Conservation (phyloP, 2,329 filamentous ascomycete species). For the Seiridium unicorne region DNA sequence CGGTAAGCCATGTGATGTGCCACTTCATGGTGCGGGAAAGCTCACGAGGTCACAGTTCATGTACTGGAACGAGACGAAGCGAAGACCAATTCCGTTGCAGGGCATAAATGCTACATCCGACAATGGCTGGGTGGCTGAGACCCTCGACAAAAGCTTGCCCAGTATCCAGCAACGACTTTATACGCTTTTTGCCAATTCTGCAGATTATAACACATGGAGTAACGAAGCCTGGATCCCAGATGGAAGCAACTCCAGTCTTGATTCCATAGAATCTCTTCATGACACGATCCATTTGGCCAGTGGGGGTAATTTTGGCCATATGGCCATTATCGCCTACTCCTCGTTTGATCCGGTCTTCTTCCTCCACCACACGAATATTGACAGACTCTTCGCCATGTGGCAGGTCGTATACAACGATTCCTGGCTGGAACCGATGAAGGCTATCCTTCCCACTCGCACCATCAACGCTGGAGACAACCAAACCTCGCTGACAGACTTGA, state of each 20-base stretch:
- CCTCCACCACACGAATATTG: slow-evolving; percentile 74
- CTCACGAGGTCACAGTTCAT: slow-evolving; percentile 44
- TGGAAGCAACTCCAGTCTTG: slow-evolving; percentile 47
- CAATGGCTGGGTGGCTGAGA: slow-evolving; percentile 53
- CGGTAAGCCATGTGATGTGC: slow-evolving; percentile 43
- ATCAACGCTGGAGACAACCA: slow-evolving; percentile 52
- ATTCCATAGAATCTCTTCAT: slow-evolving; percentile 66
- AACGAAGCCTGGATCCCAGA: slow-evolving; percentile 63
- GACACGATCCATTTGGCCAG: slow-evolving; percentile 60
- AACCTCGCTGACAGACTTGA: slow-evolving; percentile 55
- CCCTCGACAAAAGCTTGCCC: slow-evolving; percentile 50
- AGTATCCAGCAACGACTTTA: slow-evolving; percentile 63
- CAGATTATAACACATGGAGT: slow-evolving; percentile 66
- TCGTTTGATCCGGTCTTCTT: slow-evolving; percentile 80
- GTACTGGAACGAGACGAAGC: slow-evolving; percentile 58
- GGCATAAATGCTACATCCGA: slow-evolving; percentile 50
- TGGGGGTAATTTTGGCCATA: slow-evolving; percentile 56
- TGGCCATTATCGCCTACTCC: slow-evolving; percentile 69
- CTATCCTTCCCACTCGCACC: slow-evolving; percentile 60
- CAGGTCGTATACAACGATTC: slow-evolving; percentile 68
- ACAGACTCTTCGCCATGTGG: slow-evolving; percentile 76
- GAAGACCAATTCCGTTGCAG: slow-evolving; percentile 45
- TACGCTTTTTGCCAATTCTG: slow-evolving; percentile 65
- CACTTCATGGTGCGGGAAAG: too few species aligned
- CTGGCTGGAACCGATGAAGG: slow-evolving; percentile 59